Evolutionary conservation across 805 yeast genomes (phyloP).

Genomic region (Schizosaccharomyces lindneri): DNA sequence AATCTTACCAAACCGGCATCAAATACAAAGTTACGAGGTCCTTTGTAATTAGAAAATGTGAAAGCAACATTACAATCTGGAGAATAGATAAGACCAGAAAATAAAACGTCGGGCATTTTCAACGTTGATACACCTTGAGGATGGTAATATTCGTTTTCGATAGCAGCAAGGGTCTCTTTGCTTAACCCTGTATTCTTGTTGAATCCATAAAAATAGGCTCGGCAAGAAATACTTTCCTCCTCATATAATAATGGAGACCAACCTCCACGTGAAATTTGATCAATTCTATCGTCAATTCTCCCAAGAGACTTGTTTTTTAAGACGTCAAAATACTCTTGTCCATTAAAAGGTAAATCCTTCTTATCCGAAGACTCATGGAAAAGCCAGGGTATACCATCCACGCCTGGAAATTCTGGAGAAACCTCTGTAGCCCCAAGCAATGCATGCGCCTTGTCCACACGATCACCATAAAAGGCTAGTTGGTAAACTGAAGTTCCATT

Average conservation of each 20-base stretch:
- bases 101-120: not conserved
- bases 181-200: not conserved
- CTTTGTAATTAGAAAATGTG: not conserved
- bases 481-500: not conserved
- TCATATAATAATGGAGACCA: not conserved
- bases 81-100: not conserved
- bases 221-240: not conserved
- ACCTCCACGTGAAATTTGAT: not conserved
- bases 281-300: not conserved
- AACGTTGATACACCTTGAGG: not conserved
- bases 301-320: not conserved
- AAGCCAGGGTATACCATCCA: not conserved
- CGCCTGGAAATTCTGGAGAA: not conserved
- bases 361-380: not conserved
- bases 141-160: not conserved
- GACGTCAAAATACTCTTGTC: not conserved
- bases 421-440: not conserved
- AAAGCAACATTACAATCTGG: not conserved
- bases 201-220: not conserved
- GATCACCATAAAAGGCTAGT: not conserved
- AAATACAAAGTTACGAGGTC: not conserved
- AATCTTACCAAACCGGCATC: conserved; percentile 7
- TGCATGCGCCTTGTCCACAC: not conserved
- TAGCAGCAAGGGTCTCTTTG: not conserved
- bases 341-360: not conserved